Evolutionary conservation across 192 early-diverging fungal genomes (phyloP).

Genomic region (Backusella australiensis): DNA sequence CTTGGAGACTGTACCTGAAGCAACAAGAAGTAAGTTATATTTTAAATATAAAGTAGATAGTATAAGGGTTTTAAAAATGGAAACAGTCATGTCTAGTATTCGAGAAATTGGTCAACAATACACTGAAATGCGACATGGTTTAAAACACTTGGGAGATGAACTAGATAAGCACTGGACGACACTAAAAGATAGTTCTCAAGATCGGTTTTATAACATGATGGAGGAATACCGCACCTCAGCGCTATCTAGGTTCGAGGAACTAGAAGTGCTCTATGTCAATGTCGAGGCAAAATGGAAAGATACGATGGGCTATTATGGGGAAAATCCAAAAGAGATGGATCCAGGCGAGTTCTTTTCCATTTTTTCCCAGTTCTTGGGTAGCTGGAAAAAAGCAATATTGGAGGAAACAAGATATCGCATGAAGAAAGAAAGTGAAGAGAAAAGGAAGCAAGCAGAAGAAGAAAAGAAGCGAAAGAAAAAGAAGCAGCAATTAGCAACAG

Average conservation of each 20-base stretch:
- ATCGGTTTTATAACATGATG: slow-evolving; percentile 67
- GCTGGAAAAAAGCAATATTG: not conserved
- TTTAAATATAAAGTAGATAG: not conserved
- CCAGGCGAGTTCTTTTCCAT: not conserved
- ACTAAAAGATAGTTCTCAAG: slow-evolving; percentile 45
- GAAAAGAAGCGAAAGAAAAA: not conserved
- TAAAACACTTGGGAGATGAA: slow-evolving; percentile 45
- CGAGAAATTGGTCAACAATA: slow-evolving; percentile 33
- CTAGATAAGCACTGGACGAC: slow-evolving; percentile 35
- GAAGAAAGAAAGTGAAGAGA: not conserved
- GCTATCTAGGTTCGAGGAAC: slow-evolving; percentile 50
- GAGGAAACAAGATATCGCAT: slow-evolving; percentile 3
- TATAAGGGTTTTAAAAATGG: not conserved
- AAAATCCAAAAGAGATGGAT: not conserved
- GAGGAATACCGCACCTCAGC: slow-evolving; percentile 58
- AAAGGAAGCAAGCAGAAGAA: not conserved
- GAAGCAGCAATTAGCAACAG: not conserved
- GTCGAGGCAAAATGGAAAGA: slow-evolving; percentile 69
- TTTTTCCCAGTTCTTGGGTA: not conserved
- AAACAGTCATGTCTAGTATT: slow-evolving; percentile 27
- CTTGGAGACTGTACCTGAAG: slow-evolving; percentile 60
- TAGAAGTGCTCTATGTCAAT: slow-evolving; percentile 53
- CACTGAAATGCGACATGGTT: slow-evolving; percentile 27
- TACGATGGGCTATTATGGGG: slow-evolving; percentile 64
- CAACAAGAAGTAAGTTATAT: slow-evolving; percentile 53